These are phyloP conservation scores for Pichia occidentalis DNA, from an alignment of 805 yeast genomes.

Conservation along the genomic window DNA sequence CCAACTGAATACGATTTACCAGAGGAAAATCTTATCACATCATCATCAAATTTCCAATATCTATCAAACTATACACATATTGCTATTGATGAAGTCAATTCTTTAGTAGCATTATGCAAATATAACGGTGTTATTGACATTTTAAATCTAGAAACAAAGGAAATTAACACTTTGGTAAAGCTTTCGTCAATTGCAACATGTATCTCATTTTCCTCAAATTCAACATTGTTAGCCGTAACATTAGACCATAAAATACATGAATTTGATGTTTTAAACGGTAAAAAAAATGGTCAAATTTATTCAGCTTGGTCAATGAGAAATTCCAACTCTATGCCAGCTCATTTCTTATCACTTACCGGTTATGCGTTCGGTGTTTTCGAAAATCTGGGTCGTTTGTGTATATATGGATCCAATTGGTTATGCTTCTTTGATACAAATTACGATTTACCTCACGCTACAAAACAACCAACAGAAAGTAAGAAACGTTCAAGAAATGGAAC, in stretches of 20 bases:
- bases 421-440: constrained; percentile 56
- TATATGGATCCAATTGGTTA: constrained; percentile 84
- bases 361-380: constrained; percentile 68
- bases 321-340: constrained; percentile 66
- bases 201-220: constrained; percentile 43
- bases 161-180: constrained; percentile 41
- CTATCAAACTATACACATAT: constrained; percentile 46
- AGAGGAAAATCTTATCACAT: constrained; percentile 1
- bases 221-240: constrained; percentile 56
- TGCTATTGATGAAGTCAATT: constrained; percentile 39
- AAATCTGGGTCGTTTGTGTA: constrained; percentile 52
- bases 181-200: constrained; percentile 49
- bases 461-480: constrained; percentile 17
- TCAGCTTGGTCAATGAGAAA: constrained; percentile 79
- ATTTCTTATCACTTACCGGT: constrained; percentile 50
- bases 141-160: constrained; percentile 28
- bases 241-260: constrained; percentile 73
- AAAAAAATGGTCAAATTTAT: constrained; percentile 29
- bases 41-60: constrained; percentile 23
- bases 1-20: constrained; percentile 29
- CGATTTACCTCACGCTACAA: constrained; percentile 3
- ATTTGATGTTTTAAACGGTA: constrained; percentile 36
- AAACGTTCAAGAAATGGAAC: constrained; percentile 31
- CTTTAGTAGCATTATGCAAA: constrained; percentile 50
- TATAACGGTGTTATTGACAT: constrained; percentile 62